These are phyloP conservation scores for Xylogone sp. DNA, from an alignment of 2,329 filamentous ascomycete genomes.

Conservation along the genomic window DNA sequence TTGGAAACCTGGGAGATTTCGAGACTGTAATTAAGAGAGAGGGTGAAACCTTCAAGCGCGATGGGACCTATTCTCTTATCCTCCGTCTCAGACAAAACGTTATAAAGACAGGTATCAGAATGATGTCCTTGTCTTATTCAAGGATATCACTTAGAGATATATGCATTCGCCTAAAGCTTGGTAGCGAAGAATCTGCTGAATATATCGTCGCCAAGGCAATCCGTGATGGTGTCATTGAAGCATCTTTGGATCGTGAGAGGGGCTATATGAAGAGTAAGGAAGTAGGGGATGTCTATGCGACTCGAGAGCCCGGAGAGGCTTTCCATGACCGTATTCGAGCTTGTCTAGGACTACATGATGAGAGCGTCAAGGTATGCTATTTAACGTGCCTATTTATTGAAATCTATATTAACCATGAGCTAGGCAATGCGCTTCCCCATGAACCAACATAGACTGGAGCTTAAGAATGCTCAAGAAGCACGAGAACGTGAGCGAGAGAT, in stretches of 20 bases:
- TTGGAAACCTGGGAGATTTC: conserved; percentile 94
- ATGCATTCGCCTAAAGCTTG: conserved; percentile 88
- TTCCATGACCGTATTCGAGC: conserved; percentile 97
- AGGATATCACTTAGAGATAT: conserved; percentile 96
- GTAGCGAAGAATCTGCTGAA: conserved; percentile 95
- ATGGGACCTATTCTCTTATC: conserved; percentile 93
- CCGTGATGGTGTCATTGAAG: conserved; percentile 94
- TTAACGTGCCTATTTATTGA: neutral
- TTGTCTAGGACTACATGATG: conserved; percentile 87
- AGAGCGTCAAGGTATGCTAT: conserved; percentile 93
- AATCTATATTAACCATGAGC: conserved; percentile 3
- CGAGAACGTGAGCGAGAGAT: conserved; percentile 92
- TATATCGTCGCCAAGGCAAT: conserved; percentile 99
- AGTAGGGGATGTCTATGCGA: conserved; percentile 92
- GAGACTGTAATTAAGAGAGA: conserved; percentile 80
- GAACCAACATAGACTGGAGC: conserved; percentile 95
- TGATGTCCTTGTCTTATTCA: conserved; percentile 98
- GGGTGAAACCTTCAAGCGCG: conserved; percentile 80
- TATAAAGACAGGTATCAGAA: conserved; percentile 98
- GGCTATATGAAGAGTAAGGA: conserved; percentile 99
- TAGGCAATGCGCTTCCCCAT: conserved; percentile 98
- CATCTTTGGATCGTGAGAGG: conserved; percentile 86
- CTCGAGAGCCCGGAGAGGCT: conserved; percentile 89
- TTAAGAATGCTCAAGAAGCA: conserved; percentile 98
- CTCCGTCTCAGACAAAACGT: conserved; percentile 95